Percentiles rank a stretch among this genome's conserved stretches.
phyloP scores from a whole-genome alignment of 192 early-diverging fungal species.

The Podila horticola region DNA sequence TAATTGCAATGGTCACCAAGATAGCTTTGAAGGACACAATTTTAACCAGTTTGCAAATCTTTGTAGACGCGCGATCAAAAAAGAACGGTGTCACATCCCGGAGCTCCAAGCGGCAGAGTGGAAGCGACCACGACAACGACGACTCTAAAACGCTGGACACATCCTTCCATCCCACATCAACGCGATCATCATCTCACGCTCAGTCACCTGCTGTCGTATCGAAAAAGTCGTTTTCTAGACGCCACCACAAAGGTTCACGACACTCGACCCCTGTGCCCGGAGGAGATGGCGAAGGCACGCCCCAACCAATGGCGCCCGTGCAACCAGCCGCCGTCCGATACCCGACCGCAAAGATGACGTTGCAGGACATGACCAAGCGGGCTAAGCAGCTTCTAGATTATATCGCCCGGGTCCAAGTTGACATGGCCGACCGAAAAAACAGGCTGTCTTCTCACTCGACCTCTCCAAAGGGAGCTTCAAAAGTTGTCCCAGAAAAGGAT shows the following conservation, averaged over 20 bases:
- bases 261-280: background rate
- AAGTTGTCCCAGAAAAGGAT: background rate
- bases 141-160: too few species aligned
- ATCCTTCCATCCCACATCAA: background rate
- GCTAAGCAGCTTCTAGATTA: conserved; percentile 73
- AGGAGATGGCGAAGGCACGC: conserved; percentile 13
- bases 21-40: background rate
- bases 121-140: background rate
- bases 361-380: conserved; percentile 73
- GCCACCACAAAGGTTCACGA: conserved; percentile 5
- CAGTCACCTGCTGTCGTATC: background rate
- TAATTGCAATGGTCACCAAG: background rate
- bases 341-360: conserved; percentile 60
- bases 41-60: background rate
- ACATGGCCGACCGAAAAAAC: conserved; percentile 42
- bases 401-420: conserved; percentile 57
- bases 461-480: background rate
- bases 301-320: conserved; percentile 34
- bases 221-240: background rate
- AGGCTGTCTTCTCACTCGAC: background rate
- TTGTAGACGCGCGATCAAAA: background rate
- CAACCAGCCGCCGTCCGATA: conserved; percentile 62
- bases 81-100: background rate
- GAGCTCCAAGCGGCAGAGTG: background rate
- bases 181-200: background rate